These are phyloP conservation scores for Nemania serpens DNA, from an alignment of 2,329 filamentous ascomycete species.

Conservation along the genomic window DNA sequence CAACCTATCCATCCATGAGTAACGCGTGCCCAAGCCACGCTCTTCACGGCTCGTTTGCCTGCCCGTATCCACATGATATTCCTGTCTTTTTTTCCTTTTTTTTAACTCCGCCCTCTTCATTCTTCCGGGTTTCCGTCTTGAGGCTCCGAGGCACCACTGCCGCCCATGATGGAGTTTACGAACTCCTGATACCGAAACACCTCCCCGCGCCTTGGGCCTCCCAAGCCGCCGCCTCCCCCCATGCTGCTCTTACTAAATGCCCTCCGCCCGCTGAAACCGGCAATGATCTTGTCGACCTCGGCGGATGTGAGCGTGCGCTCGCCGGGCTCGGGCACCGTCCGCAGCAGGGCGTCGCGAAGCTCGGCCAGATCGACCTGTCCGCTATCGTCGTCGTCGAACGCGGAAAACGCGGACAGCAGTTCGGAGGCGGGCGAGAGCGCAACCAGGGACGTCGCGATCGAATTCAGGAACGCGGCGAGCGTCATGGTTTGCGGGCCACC, in stretches of 20 bases:
- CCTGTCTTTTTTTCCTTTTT: conserved; percentile 25
- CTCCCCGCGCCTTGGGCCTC: conserved; percentile 68
- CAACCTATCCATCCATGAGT: neutral
- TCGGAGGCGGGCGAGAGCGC: conserved; percentile 79
- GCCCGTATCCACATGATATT: neutral
- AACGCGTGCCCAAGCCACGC: neutral
- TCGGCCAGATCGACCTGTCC: conserved; percentile 87
- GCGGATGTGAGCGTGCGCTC: conserved; percentile 65
- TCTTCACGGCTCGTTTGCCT: neutral
- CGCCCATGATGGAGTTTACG: conserved; percentile 70
- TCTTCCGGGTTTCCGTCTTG: conserved; percentile 32
- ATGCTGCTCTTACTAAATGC: conserved; percentile 71
- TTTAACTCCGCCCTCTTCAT: conserved; percentile 34
- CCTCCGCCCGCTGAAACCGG: conserved; percentile 80
- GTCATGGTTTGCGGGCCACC: conserved; percentile 74
- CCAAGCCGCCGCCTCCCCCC: conserved; percentile 49
- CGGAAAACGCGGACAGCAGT: conserved; percentile 86
- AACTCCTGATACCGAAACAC: conserved; percentile 96
- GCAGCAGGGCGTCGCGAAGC: conserved; percentile 79
- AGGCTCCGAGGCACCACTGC: conserved; percentile 41
- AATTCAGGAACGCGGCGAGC: conserved; percentile 84
- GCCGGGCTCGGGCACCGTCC: conserved; percentile 79
- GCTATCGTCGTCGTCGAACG: conserved; percentile 94
- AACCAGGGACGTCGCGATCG: conserved; percentile 73
- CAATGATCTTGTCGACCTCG: conserved; percentile 87